These are phyloP conservation scores for Themeda triandra DNA, from an alignment of 176 grass and related monocot species.

Conservation along the genomic window DNA sequence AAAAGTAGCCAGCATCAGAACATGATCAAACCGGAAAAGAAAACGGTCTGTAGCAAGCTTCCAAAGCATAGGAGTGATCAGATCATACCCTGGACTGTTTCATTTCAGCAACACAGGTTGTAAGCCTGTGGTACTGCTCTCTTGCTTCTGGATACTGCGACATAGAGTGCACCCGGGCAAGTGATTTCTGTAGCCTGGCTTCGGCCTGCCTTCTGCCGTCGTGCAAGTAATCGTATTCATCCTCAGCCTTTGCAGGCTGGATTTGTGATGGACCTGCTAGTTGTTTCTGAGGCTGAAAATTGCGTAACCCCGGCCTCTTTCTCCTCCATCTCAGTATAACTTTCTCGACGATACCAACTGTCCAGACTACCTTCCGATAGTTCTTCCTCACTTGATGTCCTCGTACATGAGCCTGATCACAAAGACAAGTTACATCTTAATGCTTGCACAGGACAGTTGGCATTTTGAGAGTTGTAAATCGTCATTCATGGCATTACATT, in stretches of 20 bases:
- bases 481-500: neutral
- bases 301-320: slow-evolving; percentile 54
- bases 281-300: slow-evolving; percentile 42
- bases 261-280: slow-evolving; percentile 46
- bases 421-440: slow-evolving; percentile 21
- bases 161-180: slow-evolving; percentile 77
- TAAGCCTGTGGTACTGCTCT: slow-evolving; percentile 73
- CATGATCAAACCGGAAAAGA: neutral
- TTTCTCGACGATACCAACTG: slow-evolving; percentile 70
- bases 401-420: slow-evolving; percentile 71
- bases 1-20: neutral
- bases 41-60: neutral
- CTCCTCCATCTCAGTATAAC: slow-evolving; percentile 74
- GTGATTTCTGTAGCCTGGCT: slow-evolving; percentile 64
- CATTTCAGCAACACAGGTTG: slow-evolving; percentile 60
- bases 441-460: neutral
- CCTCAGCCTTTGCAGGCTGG: slow-evolving; percentile 46
- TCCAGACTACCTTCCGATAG: slow-evolving; percentile 65
- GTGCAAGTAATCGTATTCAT: slow-evolving; percentile 77
- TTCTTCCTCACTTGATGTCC: slow-evolving; percentile 79
- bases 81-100: slow-evolving; percentile 59
- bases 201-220: slow-evolving; percentile 81
- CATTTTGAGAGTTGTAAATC: neutral
- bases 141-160: slow-evolving; percentile 86
- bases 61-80: neutral